Evolutionary conservation across 1,284 basidiomycete species (phyloP), one percentile per base, ranked within the genome.

Genomic region (Peniophora sp.): DNA sequence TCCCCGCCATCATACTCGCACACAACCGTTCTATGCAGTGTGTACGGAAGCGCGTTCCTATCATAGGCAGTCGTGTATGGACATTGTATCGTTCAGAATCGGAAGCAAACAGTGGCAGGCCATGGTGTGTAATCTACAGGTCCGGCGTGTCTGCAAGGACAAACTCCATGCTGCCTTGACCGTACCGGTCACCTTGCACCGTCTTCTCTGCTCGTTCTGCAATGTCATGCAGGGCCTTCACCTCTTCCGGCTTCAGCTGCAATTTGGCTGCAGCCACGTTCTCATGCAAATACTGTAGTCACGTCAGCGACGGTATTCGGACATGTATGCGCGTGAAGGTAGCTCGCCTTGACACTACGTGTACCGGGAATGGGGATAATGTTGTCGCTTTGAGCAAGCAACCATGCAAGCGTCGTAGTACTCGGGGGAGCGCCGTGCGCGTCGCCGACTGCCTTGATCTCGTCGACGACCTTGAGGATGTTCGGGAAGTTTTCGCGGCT

Each of bases 361-460:
- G 64, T 66, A 2, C 71, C 73, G 2, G 72, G 72, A 50, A 74
- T 72, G 0, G 72, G 69, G 22, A 73, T 63, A 49, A 74, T 62
- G 54, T 70, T 67, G 14, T 64, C 61, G 27, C 66, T 68, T 61
- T 68, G 71, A 24, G 65, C 67, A 9, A 73, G 60, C 36, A 76
- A 57, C 77, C 78, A 81, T 0, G 78, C 78, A 1, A 81, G 64
- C 1, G 68, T 59, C 17, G 79, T 59, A 57, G 80, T 78, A 0
- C 71, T 66, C 0, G 71, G 52, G 1, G 76, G 73, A 10, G 65
- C 65, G 3, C 60, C 53, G 55, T 74, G 64, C 52, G 60, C 62
- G 24, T 64, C 51, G 1, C 67, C 71, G 35, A 72, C 60, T 6
- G 55, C 53, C 11, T 60, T 58, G n/a, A 79, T 54, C 24, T 64